Base-by-base conservation (phyloP, 1,284 basidiomycete genomes). In the Ustilago trichophora region DNA sequence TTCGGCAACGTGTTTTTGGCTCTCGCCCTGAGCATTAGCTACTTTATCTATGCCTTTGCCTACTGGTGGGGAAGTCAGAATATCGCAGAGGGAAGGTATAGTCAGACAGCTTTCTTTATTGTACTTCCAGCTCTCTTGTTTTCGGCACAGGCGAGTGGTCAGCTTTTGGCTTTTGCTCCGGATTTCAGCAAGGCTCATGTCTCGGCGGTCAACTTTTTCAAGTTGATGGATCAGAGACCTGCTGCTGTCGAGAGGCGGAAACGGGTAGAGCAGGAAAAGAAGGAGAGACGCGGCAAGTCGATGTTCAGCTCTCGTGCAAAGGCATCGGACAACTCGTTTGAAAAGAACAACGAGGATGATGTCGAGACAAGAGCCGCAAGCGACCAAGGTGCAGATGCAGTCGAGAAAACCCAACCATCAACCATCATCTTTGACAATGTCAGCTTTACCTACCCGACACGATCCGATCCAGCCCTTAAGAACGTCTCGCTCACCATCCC, bases 301-400 rank as follows among this genome's bases (percentile, higher is more conserved):
- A 83, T 82, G 79, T 29, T 29, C 27, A 29, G 13, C 27, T 13
- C 8, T 29, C 7, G 13, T 7, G 27, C 27, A 13, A 29, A 29
- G 13, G 8, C 7, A 13, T 8, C 27, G 76, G 89, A n/a, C n/a
- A n/a, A n/a, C n/a, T n/a, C n/a, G n/a, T n/a, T n/a, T n/a, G n/a
- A n/a, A n/a, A n/a, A n/a, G n/a, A n/a, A n/a, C n/a, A n/a, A n/a
- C n/a, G n/a, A 58, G 92, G 94, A 93, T 44, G 94, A 93, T 0
- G 92, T 92, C 13, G 86, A 88, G 1, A 89, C 93, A 21, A 90
- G 96, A 2, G 98, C 97, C 81, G 90, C 92, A 70, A 86, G 97
- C 3, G 85, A 96, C 10, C 92, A 93, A 51, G 79, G 34, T 6
- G 41, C 26, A 4, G 55, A 55, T 26, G 53, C 31, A 4, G 54